Evolutionary conservation across 1,284 basidiomycete genomes (phyloP).

Genomic region (Cutaneotrichosporon cyanovorans): DNA sequence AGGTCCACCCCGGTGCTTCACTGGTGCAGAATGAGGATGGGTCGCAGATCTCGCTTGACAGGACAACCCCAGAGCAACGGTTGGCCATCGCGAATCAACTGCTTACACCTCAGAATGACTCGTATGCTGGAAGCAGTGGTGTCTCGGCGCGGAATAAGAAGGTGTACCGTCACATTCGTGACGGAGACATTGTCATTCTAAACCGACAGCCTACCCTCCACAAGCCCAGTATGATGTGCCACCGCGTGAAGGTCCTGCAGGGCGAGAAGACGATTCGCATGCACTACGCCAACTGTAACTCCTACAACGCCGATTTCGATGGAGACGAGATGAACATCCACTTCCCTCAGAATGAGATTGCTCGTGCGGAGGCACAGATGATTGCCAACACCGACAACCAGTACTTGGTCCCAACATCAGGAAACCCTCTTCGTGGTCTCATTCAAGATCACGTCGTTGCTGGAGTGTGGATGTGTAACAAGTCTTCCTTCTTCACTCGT

Average conservation of each 20-base stretch:
- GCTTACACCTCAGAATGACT: conserved; percentile 78
- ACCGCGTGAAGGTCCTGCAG: conserved; percentile 81
- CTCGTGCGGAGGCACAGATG: conserved; percentile 85
- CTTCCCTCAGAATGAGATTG: conserved; percentile 82
- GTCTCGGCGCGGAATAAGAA: conserved; percentile 85
- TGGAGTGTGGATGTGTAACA: conserved; percentile 98
- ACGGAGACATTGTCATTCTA: conserved; percentile 92
- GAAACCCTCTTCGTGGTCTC: conserved; percentile 91
- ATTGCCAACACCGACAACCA: conserved; percentile 99
- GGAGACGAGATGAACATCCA: conserved; percentile 99
- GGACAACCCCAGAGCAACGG: conserved; percentile 75
- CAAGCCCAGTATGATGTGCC: conserved; percentile 99
- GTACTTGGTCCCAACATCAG: conserved; percentile 96
- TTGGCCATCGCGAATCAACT: conserved; percentile 97
- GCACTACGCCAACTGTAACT: conserved; percentile 99
- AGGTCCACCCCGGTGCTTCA: conserved; percentile 83
- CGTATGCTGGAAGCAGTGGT: conserved; percentile 49
- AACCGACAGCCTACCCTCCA: conserved; percentile 98
- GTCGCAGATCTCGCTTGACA: conserved; percentile 72
- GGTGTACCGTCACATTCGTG: conserved; percentile 88
- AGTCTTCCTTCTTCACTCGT: conserved; percentile 87
- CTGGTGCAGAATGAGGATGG: conserved; percentile 96
- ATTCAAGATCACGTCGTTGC: conserved; percentile 99
- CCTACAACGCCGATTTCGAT: conserved; percentile 99
- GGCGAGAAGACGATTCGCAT: conserved; percentile 99